Conservation (phyloP, 441 rosid genomes). For the Erysimum cheiri region DNA sequence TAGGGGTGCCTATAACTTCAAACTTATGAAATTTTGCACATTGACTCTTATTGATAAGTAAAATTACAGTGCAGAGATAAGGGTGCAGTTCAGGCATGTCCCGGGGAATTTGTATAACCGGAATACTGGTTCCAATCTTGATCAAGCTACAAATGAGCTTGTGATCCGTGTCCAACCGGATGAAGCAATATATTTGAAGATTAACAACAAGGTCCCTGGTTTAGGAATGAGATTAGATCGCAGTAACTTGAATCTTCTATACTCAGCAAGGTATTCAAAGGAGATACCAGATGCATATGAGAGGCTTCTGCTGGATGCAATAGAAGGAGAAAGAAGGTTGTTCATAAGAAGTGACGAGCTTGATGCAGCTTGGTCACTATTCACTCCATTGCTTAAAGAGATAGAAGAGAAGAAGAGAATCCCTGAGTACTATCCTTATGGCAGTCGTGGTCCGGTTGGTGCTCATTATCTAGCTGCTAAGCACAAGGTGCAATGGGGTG, state of each 20-base stretch:
- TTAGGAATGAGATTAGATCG: constrained; percentile 93
- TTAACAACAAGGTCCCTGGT: constrained; percentile 96
- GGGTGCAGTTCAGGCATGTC: constrained; percentile 89
- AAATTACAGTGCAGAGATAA: constrained; percentile 59
- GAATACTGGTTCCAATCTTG: constrained; percentile 74
- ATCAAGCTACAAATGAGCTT: constrained; percentile 87
- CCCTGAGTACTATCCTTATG: constrained; percentile 88
- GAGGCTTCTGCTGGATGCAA: constrained; percentile 89
- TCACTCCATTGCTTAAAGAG: constrained; percentile 81
- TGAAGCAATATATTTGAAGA: constrained; percentile 93
- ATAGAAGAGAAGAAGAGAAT: constrained; percentile 72
- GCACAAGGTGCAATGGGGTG: constrained; percentile 92
- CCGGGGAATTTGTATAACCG: constrained; percentile 87
- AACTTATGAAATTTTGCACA: background rate
- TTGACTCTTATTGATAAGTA: constrained; percentile 10
- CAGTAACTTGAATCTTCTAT: constrained; percentile 83
- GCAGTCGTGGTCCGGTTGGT: constrained; percentile 95
- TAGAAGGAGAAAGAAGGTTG: constrained; percentile 92
- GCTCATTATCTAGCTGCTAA: constrained; percentile 95
- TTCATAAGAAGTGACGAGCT: constrained; percentile 95
- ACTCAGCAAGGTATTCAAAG: constrained; percentile 88
- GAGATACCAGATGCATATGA: constrained; percentile 97
- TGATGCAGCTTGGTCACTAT: constrained; percentile 88
- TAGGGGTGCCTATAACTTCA: constrained; percentile 26
- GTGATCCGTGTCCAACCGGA: constrained; percentile 94